phyloP scores from a whole-genome alignment of 495 filamentous ascomycete species.

The Jackrogersella multiformis region DNA sequence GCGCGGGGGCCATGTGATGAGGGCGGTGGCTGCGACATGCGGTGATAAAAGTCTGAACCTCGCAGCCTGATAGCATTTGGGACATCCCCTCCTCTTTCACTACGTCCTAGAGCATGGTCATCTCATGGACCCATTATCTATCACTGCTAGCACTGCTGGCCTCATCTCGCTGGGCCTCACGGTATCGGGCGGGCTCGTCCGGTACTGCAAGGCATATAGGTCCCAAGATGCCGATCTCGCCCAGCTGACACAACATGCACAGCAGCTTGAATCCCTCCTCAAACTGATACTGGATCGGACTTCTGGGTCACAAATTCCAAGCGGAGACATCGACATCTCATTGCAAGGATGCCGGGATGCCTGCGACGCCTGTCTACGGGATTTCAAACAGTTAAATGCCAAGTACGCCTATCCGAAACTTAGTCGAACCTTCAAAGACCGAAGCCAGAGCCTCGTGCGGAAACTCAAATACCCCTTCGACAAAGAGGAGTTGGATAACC shows the following conservation, averaged over 20 bases:
- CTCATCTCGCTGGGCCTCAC: constrained; percentile 24
- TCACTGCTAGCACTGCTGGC: constrained; percentile 6
- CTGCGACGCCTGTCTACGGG: constrained; percentile 12
- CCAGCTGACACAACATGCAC: constrained; percentile 9
- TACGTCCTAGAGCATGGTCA: background rate
- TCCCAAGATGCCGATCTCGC: constrained; percentile 16
- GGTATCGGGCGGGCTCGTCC: constrained; percentile 9
- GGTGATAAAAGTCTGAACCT: background rate
- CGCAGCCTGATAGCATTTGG: background rate
- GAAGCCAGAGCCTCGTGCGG: background rate
- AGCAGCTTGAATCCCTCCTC: constrained; percentile 20
- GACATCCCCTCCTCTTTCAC: too few species aligned
- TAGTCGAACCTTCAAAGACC: background rate
- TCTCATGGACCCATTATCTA: constrained; percentile 22
- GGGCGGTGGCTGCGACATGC: background rate
- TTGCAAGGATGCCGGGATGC: constrained; percentile 17
- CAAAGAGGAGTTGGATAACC: constrained; percentile 13
- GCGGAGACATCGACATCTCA: background rate
- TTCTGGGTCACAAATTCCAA: background rate
- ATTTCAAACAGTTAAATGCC: constrained; percentile 13
- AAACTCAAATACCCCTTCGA: constrained; percentile 21
- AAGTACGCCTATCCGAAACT: background rate
- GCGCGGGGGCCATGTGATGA: background rate
- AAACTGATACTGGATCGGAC: background rate
- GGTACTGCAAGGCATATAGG: constrained; percentile 14